These are phyloP conservation scores for Tubosaeta brunneosetosa DNA, from an alignment of 768 basidiomycete genomes.

Conservation along the genomic window DNA sequence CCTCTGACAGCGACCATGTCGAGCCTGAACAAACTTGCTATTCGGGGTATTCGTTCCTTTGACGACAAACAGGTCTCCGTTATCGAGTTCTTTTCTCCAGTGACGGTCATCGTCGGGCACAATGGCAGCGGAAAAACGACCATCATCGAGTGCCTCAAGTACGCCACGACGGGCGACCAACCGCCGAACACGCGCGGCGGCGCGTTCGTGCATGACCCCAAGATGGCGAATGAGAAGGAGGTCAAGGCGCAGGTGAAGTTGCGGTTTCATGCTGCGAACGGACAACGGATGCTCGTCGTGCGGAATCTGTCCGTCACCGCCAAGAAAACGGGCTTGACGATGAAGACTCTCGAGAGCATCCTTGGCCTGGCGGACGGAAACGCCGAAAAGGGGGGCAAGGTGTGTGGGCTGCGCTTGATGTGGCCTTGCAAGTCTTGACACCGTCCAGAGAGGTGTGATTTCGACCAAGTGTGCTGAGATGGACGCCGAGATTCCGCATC, in stretches of 20 bases:
- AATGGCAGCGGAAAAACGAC: constrained; percentile 99
- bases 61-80: constrained; percentile 59
- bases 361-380: constrained; percentile 68
- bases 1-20: constrained; percentile 49
- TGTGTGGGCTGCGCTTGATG: constrained; percentile 23
- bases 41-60: constrained; percentile 86
- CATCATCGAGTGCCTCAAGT: constrained; percentile 98
- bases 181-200: constrained; percentile 97
- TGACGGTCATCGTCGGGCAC: constrained; percentile 97
- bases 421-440: background rate
- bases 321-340: constrained; percentile 90
- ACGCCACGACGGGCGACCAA: constrained; percentile 96
- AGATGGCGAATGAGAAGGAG: constrained; percentile 99
- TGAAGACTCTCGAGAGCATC: constrained; percentile 97
- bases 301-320: constrained; percentile 88
- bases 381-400: constrained; percentile 71
- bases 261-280: constrained; percentile 85
- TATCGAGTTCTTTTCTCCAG: constrained; percentile 95
- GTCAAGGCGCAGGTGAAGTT: constrained; percentile 98
- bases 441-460: constrained; percentile 71
- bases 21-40: constrained; percentile 46
- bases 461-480: constrained; percentile 98
- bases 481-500: constrained; percentile 87
- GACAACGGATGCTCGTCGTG: constrained; percentile 84
- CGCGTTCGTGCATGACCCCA: constrained; percentile 98